A percentile compares a stretch with the other conserved stretches of the same genome.
phyloP scores from a whole-genome alignment of 805 yeast genomes.

The Spathaspora gorwiae region DNA sequence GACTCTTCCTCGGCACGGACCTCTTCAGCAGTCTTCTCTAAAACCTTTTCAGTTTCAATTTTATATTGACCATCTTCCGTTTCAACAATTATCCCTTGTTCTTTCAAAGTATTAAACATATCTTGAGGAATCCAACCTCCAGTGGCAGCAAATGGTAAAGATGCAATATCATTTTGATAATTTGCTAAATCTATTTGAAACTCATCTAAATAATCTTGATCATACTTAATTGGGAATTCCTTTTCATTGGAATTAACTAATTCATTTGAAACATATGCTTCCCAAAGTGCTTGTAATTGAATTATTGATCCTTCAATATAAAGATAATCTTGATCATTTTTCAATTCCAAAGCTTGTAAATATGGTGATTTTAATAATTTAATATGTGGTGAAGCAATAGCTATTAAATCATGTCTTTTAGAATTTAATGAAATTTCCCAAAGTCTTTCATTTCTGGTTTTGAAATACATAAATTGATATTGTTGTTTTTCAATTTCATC shows the following conservation, averaged over 20 bases:
- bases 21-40: constrained; percentile 9
- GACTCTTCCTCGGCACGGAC: neutral
- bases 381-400: constrained; percentile 78
- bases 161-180: constrained; percentile 63
- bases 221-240: constrained; percentile 56
- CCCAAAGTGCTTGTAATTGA: constrained; percentile 68
- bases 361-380: constrained; percentile 69
- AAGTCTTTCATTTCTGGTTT: constrained; percentile 85
- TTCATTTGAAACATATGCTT: constrained; percentile 53
- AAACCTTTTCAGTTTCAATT: constrained; percentile 28
- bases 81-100: constrained; percentile 60
- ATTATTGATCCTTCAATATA: constrained; percentile 63
- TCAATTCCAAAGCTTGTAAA: constrained; percentile 54
- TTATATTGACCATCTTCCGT: constrained; percentile 45
- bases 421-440: constrained; percentile 80
- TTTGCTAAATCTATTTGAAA: constrained; percentile 56
- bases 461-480: constrained; percentile 78
- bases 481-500: constrained; percentile 73
- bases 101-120: constrained; percentile 68
- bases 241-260: constrained; percentile 42
- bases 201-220: constrained; percentile 53
- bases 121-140: constrained; percentile 97
- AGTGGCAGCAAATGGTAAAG: constrained; percentile 82
- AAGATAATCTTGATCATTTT: constrained; percentile 54
- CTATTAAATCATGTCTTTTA: constrained; percentile 61